A percentile compares a stretch with the other conserved stretches of the same genome.
These are phyloP conservation scores for Mycena olivaceomarginata DNA, from an alignment of 768 basidiomycete species.

Conservation along the genomic window DNA sequence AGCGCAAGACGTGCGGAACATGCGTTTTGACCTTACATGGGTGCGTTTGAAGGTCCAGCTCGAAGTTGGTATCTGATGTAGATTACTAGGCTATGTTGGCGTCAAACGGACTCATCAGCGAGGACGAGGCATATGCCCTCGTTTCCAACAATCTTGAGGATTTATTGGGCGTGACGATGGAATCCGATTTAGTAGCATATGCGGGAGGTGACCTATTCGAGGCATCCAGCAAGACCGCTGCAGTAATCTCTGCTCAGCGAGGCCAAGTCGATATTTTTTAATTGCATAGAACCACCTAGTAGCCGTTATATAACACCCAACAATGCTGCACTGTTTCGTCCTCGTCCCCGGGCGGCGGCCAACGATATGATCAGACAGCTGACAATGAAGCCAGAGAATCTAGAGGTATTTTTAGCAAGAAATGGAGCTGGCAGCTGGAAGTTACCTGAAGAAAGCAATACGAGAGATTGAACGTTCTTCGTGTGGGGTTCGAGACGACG, in stretches of 20 bases:
- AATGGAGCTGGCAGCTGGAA: slow-evolving; percentile 25
- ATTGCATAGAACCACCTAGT: slow-evolving; percentile 52
- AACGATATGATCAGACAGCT: slow-evolving; percentile 90
- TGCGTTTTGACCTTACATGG: slow-evolving; percentile 88
- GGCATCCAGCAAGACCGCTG: slow-evolving; percentile 72
- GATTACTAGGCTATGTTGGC: slow-evolving; percentile 64
- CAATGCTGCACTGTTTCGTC: slow-evolving; percentile 78
- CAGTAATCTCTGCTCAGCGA: slow-evolving; percentile 71
- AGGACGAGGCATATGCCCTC: slow-evolving; percentile 63
- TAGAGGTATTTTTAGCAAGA: slow-evolving; percentile 50
- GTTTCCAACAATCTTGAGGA: slow-evolving; percentile 67
- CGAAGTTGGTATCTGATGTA: background rate
- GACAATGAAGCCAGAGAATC: slow-evolving; percentile 88
- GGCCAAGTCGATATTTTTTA: slow-evolving; percentile 69
- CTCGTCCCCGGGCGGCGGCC: slow-evolving; percentile 82
- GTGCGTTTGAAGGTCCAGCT: slow-evolving; percentile 60
- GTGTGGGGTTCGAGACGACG: slow-evolving; percentile 87
- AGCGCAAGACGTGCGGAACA: slow-evolving; percentile 84
- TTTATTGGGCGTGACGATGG: slow-evolving; percentile 52
- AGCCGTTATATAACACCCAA: slow-evolving; percentile 75
- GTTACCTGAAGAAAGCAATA: slow-evolving; percentile 90
- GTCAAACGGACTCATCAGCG: slow-evolving; percentile 64
- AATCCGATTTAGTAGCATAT: slow-evolving; percentile 77
- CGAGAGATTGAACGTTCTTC: slow-evolving; percentile 92
- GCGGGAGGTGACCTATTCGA: slow-evolving; percentile 77